A percentile compares a stretch with the other conserved stretches of the same genome.
phyloP scores from a whole-genome alignment of 495 filamentous ascomycete species.

The Aspergillus kassunensis region DNA sequence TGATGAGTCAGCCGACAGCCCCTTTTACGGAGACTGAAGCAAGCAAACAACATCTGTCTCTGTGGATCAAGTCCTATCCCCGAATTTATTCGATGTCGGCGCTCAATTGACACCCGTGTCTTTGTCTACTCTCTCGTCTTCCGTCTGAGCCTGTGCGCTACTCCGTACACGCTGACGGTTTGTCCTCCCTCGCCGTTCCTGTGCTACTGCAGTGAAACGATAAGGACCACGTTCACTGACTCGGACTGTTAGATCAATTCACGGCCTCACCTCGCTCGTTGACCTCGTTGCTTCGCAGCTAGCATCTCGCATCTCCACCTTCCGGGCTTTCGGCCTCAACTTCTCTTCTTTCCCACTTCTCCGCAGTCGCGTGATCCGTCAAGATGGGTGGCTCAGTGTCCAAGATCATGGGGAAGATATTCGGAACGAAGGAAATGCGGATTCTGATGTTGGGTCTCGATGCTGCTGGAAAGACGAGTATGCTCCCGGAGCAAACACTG shows the following conservation, averaged over 20 bases:
- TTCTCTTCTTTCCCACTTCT: background rate
- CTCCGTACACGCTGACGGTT: background rate
- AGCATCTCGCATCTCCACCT: background rate
- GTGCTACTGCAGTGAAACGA: background rate
- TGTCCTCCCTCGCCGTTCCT: background rate
- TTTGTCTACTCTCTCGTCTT: background rate
- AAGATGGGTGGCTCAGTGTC: conserved; percentile 77
- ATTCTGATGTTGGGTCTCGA: conserved; percentile 97
- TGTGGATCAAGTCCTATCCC: conserved; percentile 20
- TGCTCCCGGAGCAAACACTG: conserved; percentile 16
- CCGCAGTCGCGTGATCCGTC: conserved; percentile 18
- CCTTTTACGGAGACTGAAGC: conserved; percentile 35
- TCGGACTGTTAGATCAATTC: background rate
- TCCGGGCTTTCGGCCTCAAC: background rate
- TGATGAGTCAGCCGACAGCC: conserved; percentile 31
- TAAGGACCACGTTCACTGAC: conserved; percentile 11
- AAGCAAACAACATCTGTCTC: background rate
- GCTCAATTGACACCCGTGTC: conserved; percentile 4
- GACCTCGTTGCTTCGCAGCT: no score
- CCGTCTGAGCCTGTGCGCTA: conserved; percentile 2
- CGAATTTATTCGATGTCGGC: conserved; percentile 18
- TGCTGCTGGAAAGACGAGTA: conserved; percentile 96
- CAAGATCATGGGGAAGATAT: conserved; percentile 94
- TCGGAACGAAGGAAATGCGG: conserved; percentile 98
- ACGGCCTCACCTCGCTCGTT: background rate